These are phyloP conservation scores for Bacterosira constricta DNA, from an alignment of 108 stramenopile species.

Conservation along the genomic window DNA sequence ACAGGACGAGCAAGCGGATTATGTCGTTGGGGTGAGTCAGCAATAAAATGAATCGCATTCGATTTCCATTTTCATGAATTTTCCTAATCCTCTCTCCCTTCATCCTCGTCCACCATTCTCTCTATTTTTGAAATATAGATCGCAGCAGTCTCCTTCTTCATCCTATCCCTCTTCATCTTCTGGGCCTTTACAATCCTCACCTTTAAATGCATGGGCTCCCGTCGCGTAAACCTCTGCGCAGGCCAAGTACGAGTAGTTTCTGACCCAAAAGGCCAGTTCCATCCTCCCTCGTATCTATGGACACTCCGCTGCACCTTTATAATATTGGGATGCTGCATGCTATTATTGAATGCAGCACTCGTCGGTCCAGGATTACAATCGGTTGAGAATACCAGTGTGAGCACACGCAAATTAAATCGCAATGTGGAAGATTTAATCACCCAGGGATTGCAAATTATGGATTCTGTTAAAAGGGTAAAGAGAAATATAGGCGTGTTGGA, in stretches of 20 bases:
- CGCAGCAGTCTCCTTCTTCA: slow-evolving; percentile 36
- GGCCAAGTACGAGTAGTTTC: slow-evolving; percentile 34
- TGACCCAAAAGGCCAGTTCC: slow-evolving; percentile 31
- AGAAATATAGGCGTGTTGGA: slow-evolving; percentile 24
- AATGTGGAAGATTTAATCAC: slow-evolving; percentile 26
- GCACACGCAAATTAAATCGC: slow-evolving; percentile 25
- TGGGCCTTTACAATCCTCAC: slow-evolving; percentile 25
- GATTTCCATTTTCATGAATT: background rate
- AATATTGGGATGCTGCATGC: slow-evolving; percentile 17
- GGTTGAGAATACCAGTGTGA: background rate
- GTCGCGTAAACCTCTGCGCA: slow-evolving; percentile 17
- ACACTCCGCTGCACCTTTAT: slow-evolving; percentile 39
- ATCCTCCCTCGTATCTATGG: slow-evolving; percentile 25
- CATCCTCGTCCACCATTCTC: background rate
- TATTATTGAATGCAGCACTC: slow-evolving; percentile 7
- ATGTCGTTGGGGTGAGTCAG: slow-evolving; percentile 37
- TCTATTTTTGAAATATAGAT: too few species aligned
- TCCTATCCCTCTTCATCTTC: slow-evolving; percentile 34
- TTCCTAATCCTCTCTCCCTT: background rate
- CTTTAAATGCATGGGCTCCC: slow-evolving; percentile 29
- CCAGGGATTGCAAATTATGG: slow-evolving; percentile 41
- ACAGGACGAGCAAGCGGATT: slow-evolving; percentile 37
- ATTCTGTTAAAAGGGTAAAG: slow-evolving; percentile 26
- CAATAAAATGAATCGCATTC: background rate
- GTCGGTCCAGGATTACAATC: slow-evolving; percentile 27